These are phyloP conservation scores for Pestalotiopsis sp. DNA, from an alignment of 2,329 filamentous ascomycete species.

Conservation along the genomic window DNA sequence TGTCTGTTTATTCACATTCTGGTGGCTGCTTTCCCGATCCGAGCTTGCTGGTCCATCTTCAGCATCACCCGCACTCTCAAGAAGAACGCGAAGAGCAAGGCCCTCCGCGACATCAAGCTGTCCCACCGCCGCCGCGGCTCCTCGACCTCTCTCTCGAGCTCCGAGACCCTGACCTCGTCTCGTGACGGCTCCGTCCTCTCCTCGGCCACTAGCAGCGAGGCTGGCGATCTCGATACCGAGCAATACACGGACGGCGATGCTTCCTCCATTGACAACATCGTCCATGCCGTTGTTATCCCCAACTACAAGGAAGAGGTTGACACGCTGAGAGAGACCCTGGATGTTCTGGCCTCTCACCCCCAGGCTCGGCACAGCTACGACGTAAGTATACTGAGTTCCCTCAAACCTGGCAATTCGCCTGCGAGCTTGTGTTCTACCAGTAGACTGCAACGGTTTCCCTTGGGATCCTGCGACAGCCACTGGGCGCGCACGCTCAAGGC, in stretches of 20 bases:
- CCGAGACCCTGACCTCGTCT: constrained; percentile 54
- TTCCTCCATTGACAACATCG: constrained; percentile 44
- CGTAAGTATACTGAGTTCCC: constrained; percentile 52
- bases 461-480: neutral
- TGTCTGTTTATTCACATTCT: constrained; percentile 66
- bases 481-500: neutral
- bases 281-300: constrained; percentile 71
- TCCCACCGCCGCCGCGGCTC: constrained; percentile 53
- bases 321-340: constrained; percentile 68
- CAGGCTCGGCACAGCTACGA: constrained; percentile 68
- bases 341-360: constrained; percentile 69
- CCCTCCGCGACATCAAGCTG: constrained; percentile 50
- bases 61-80: constrained; percentile 56
- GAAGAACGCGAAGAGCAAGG: constrained; percentile 46
- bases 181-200: constrained; percentile 37
- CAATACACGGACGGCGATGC: constrained; percentile 47
- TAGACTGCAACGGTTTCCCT: neutral
- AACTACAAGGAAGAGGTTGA: constrained; percentile 77
- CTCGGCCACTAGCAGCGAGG: constrained; percentile 52
- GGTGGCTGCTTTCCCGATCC: constrained; percentile 64
- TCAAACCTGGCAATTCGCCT: neutral
- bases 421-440: neutral
- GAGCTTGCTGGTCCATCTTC: constrained; percentile 64
- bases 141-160: constrained; percentile 57
- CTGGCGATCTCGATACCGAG: constrained; percentile 52